Conservation (phyloP, 2,329 filamentous ascomycete genomes). For the Ophiostoma australiae region DNA sequence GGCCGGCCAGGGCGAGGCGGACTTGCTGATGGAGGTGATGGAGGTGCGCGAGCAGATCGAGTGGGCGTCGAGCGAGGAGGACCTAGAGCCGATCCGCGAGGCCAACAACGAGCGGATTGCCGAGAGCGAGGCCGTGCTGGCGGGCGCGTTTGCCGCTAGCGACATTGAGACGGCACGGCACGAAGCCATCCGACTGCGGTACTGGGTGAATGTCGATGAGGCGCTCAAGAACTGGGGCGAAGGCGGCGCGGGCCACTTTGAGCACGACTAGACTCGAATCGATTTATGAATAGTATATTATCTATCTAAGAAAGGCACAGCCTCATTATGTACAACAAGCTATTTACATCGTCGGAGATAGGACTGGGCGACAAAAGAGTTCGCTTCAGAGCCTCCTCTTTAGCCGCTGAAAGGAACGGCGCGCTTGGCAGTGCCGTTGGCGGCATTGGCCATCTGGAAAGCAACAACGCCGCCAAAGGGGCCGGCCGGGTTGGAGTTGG, state of each 20-base stretch:
- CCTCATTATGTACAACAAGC: background rate
- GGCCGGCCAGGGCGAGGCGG: slow-evolving; percentile 34
- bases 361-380: background rate
- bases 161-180: slow-evolving; percentile 63
- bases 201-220: slow-evolving; percentile 86
- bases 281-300: background rate
- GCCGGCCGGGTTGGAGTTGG: slow-evolving; percentile 39
- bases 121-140: slow-evolving; percentile 59
- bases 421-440: slow-evolving; percentile 8
- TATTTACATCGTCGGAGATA: background rate
- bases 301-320: slow-evolving; percentile 1
- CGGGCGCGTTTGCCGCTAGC: slow-evolving; percentile 53
- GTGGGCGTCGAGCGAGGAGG: slow-evolving; percentile 61
- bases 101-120: slow-evolving; percentile 65
- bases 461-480: slow-evolving; percentile 42
- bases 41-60: slow-evolving; percentile 74
- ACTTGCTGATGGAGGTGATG: slow-evolving; percentile 71
- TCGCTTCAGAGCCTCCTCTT: background rate
- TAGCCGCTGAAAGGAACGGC: slow-evolving; percentile 4
- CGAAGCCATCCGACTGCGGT: slow-evolving; percentile 74
- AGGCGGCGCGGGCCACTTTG: slow-evolving; percentile 52
- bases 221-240: slow-evolving; percentile 74
- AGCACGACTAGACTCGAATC: background rate
- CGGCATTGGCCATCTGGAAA: slow-evolving; percentile 37
- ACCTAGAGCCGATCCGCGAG: slow-evolving; percentile 53